phyloP scores from a whole-genome alignment of 1,284 basidiomycete species.

The Vanrija humicola region DNA sequence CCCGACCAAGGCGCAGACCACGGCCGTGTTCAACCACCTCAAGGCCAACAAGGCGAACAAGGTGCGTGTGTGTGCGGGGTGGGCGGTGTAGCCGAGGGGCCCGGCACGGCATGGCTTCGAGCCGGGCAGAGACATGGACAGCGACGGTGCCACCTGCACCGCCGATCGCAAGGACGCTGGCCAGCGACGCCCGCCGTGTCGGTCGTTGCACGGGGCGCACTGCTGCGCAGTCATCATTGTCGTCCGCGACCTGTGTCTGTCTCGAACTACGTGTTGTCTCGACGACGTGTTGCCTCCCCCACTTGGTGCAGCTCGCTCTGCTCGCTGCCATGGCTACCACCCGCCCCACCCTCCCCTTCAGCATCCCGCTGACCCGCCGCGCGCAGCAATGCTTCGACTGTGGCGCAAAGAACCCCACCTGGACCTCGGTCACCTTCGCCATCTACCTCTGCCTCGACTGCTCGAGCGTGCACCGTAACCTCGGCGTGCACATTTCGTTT shows the following conservation, averaged over 20 bases:
- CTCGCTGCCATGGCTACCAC: neutral
- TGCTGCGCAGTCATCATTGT: too few relatives aligned
- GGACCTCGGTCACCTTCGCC: constrained; percentile 94
- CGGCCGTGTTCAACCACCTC: constrained; percentile 52
- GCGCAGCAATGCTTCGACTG: constrained; percentile 92
- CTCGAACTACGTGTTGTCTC: too few relatives aligned
- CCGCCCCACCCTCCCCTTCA: neutral
- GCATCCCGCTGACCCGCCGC: too few relatives aligned
- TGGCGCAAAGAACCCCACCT: constrained; percentile 92
- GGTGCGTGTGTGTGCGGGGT: constrained; percentile 51
- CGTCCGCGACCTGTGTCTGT: too few relatives aligned
- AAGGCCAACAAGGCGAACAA: constrained; percentile 85
- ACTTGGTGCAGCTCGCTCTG: neutral
- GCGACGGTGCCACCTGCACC: too few relatives aligned
- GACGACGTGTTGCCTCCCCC: neutral
- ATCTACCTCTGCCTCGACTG: constrained; percentile 98
- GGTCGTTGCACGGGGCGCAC: too few relatives aligned
- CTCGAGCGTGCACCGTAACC: constrained; percentile 89
- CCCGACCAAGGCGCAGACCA: constrained; percentile 49
- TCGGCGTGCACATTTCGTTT: constrained; percentile 98
- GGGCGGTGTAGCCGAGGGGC: too few relatives aligned
- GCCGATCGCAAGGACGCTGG: too few relatives aligned
- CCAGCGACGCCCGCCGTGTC: too few relatives aligned
- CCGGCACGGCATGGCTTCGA: neutral
- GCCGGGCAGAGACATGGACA: neutral